Evolutionary conservation across 768 basidiomycete genomes (phyloP).

Genomic region (Megacollybia marginata): DNA sequence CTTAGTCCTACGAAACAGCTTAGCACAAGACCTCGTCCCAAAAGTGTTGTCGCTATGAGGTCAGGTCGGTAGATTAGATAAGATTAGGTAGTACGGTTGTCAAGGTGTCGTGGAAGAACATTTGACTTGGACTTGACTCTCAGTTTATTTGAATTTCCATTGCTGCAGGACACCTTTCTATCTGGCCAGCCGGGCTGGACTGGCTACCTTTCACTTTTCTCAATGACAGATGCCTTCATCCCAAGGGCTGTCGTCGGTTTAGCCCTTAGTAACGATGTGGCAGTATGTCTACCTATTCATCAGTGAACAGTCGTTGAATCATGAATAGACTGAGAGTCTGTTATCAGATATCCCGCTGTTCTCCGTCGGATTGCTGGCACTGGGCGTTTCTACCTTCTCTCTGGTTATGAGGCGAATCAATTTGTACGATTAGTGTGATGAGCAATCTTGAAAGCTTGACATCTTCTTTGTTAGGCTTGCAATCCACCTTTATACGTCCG

Average conservation of each 20-base stretch:
- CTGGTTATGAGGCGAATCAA: slow-evolving; percentile 43
- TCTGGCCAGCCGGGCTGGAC: too few species aligned
- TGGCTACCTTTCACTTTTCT: too few species aligned
- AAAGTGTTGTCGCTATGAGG: slow-evolving; percentile 71
- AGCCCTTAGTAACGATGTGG: slow-evolving; percentile 31
- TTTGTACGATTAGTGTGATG: slow-evolving; percentile 29
- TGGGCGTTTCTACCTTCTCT: slow-evolving; percentile 53
- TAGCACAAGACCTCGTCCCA: slow-evolving; percentile 57
- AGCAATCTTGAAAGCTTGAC: neutral
- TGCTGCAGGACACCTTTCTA: too few species aligned
- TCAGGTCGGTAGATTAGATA: slow-evolving; percentile 7
- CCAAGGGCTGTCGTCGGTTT: slow-evolving; percentile 14
- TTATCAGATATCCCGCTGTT: slow-evolving; percentile 63
- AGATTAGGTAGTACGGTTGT: neutral
- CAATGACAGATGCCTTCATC: neutral
- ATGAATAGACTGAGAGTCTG: slow-evolving; percentile 42
- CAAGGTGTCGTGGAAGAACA: neutral
- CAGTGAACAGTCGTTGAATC: neutral
- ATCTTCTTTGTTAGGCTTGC: slow-evolving; percentile 27
- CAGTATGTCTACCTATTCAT: slow-evolving; percentile 26
- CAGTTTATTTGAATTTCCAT: too few species aligned
- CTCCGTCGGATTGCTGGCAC: slow-evolving; percentile 55
- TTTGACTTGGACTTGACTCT: neutral
- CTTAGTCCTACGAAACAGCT: slow-evolving; percentile 72
- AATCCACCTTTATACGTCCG: slow-evolving; percentile 48